phyloP scores from a whole-genome alignment of 495 filamentous ascomycete genomes.

The Penicillium manginii region DNA sequence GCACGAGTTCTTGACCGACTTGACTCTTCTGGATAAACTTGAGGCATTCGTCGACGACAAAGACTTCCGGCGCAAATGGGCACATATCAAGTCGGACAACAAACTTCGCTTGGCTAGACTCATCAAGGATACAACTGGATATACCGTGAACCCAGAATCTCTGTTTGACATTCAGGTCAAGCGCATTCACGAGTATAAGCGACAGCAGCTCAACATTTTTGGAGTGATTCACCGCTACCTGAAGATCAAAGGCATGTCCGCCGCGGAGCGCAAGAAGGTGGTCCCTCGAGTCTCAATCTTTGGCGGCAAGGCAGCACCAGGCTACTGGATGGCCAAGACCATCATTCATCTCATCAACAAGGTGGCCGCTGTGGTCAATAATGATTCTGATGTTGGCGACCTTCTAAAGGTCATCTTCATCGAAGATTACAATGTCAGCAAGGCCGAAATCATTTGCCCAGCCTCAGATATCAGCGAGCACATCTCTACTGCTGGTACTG shows the following conservation, averaged over 20 bases:
- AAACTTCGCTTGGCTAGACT: conserved; percentile 84
- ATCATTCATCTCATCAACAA: conserved; percentile 96
- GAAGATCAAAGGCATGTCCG: conserved; percentile 78
- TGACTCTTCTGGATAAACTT: conserved; percentile 81
- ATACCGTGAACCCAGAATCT: conserved; percentile 82
- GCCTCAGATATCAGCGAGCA: conserved; percentile 97
- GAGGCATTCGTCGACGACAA: conserved; percentile 82
- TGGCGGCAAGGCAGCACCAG: conserved; percentile 95
- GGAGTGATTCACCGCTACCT: conserved; percentile 96
- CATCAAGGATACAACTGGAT: conserved; percentile 78
- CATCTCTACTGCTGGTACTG: conserved; percentile 96
- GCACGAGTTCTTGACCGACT: conserved; percentile 81
- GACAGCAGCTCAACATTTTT: conserved; percentile 98
- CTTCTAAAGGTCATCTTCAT: conserved; percentile 96
- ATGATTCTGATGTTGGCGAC: conserved; percentile 88
- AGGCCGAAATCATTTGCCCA: conserved; percentile 94
- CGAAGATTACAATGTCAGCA: conserved; percentile 99
- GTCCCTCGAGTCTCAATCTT: conserved; percentile 95
- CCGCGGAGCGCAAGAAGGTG: conserved; percentile 86
- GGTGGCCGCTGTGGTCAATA: conserved; percentile 90
- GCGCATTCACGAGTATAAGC: conserved; percentile 99
- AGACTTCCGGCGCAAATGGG: conserved; percentile 88
- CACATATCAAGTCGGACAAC: conserved; percentile 81
- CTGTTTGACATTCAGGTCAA: conserved; percentile 98
- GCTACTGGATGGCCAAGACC: conserved; percentile 99